Evolutionary conservation across 2,329 filamentous ascomycete genomes (phyloP).

Genomic region (Claviceps pazoutovae): DNA sequence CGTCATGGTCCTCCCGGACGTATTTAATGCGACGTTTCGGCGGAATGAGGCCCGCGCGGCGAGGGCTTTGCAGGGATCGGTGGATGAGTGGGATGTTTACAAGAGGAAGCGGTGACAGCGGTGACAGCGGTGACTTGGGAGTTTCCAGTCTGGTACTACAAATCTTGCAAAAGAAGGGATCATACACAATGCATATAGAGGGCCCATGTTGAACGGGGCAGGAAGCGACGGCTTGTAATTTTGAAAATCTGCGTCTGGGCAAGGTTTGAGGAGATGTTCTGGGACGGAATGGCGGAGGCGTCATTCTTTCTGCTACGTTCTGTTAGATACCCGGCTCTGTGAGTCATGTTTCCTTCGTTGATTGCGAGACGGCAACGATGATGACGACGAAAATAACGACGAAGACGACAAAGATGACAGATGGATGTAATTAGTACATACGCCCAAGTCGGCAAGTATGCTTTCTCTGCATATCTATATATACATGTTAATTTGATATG

Average conservation of each 20-base stretch:
- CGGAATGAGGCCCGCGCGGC: conserved; percentile 44
- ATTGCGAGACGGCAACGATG: background rate
- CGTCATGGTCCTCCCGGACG: conserved; percentile 42
- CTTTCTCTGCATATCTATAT: no score
- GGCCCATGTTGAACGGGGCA: background rate
- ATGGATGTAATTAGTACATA: no score
- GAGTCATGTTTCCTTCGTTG: background rate
- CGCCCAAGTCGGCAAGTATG: no score
- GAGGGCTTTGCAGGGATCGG: conserved; percentile 34
- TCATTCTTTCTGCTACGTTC: background rate
- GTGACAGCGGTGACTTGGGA: conserved; percentile 14
- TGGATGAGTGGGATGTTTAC: conserved; percentile 35
- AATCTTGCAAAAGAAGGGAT: no score
- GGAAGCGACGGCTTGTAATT: background rate
- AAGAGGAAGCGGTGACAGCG: conserved; percentile 34
- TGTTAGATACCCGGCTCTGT: conserved; percentile 1
- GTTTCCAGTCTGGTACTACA: background rate
- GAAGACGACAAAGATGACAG: no score
- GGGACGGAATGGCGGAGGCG: no score
- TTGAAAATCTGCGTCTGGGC: no score
- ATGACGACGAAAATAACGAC: background rate
- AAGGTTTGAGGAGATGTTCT: no score
- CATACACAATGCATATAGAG: background rate
- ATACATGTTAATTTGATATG: no score
- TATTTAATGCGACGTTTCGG: conserved; percentile 49